Conservation (phyloP, 2,329 filamentous ascomycete species). For the Rutstroemia sp. region DNA sequence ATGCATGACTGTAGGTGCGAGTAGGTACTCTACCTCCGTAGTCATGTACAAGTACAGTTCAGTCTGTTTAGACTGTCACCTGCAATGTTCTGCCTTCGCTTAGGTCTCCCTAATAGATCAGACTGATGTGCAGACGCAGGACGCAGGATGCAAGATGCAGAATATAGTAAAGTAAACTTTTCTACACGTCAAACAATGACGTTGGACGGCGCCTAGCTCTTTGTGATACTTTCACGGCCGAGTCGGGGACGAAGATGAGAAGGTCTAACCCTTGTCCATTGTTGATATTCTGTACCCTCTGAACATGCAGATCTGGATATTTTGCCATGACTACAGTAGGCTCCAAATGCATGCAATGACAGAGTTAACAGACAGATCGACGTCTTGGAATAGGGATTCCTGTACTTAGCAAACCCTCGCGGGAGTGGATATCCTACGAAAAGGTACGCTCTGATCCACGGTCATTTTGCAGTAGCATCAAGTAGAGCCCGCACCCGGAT, state of each 20-base stretch:
- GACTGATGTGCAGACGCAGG: background rate
- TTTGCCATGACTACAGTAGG: background rate
- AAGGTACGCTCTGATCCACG: no score
- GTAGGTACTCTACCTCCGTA: no score
- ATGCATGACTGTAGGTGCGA: background rate
- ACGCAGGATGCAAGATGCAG: background rate
- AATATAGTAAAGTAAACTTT: background rate
- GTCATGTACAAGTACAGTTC: no score
- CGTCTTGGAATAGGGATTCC: background rate
- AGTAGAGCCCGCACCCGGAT: no score
- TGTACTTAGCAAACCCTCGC: no score
- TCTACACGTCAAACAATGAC: background rate
- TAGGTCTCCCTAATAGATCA: constrained; percentile 1
- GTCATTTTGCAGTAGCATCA: no score
- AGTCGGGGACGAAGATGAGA: background rate
- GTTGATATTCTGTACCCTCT: background rate
- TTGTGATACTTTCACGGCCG: background rate
- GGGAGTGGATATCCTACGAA: no score
- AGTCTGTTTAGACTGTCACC: background rate
- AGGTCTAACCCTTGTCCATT: background rate
- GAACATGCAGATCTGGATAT: background rate
- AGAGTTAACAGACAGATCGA: background rate
- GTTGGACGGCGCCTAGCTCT: background rate
- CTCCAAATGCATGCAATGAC: background rate
- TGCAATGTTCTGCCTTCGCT: background rate